These are phyloP conservation scores for Phytopythium delawarense DNA, from an alignment of 352 stramenopile species.

Conservation along the genomic window DNA sequence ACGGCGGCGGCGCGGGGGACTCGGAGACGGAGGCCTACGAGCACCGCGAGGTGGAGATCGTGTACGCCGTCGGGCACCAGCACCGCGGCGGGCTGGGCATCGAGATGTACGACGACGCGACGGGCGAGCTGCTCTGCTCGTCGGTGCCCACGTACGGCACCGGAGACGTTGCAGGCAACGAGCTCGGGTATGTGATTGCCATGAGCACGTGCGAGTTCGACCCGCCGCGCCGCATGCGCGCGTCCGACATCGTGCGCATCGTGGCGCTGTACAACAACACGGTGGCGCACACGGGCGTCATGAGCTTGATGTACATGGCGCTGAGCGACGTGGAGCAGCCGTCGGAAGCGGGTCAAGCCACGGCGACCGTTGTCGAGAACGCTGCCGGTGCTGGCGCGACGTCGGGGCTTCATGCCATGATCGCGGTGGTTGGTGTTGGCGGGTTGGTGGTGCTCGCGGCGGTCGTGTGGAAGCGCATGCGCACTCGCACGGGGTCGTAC, in stretches of 20 bases:
- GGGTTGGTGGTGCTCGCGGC: slow-evolving; percentile 18
- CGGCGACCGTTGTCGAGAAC: not conserved
- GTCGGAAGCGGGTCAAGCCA: not conserved
- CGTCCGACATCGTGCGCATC: slow-evolving; percentile 65
- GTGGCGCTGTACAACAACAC: slow-evolving; percentile 84
- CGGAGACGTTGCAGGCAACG: slow-evolving; percentile 50
- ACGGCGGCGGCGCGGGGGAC: not conserved
- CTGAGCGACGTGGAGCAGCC: slow-evolving; percentile 45
- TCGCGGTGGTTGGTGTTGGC: slow-evolving; percentile 21
- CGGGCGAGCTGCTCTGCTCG: slow-evolving; percentile 60
- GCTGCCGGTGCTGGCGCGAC: not conserved
- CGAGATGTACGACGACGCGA: slow-evolving; percentile 63
- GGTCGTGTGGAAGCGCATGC: slow-evolving; percentile 33
- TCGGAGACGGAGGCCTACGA: not conserved
- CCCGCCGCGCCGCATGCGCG: slow-evolving; percentile 59
- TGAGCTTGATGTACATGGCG: slow-evolving; percentile 78
- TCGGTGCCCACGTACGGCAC: slow-evolving; percentile 66
- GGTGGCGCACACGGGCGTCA: slow-evolving; percentile 63
- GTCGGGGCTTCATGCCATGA: slow-evolving; percentile 15
- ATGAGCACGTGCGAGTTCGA: slow-evolving; percentile 80
- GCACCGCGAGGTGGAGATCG: slow-evolving; percentile 63
- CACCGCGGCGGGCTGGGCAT: slow-evolving; percentile 71
- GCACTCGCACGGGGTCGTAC: slow-evolving; percentile 44
- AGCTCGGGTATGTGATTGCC: slow-evolving; percentile 62
- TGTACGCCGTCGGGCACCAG: slow-evolving; percentile 78